Evolutionary conservation across 257 asterid species (phyloP).

Genomic region (Solanum peruvianum): DNA sequence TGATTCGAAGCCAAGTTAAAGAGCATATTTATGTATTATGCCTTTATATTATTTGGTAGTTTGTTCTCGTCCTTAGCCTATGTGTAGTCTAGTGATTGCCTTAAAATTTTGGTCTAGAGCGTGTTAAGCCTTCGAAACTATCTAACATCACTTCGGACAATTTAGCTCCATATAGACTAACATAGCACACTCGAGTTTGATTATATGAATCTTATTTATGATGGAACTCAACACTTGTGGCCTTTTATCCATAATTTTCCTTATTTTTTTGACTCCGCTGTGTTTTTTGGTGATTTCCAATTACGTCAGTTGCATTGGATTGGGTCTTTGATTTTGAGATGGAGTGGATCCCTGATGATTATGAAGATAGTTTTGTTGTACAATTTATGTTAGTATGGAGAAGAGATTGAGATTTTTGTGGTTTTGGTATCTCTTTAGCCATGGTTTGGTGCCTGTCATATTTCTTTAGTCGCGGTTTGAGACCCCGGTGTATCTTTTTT

Average conservation of each 20-base stretch:
- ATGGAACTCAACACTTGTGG: neutral
- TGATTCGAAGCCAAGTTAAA: too few relatives aligned
- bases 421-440: neutral
- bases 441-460: too few relatives aligned
- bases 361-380: neutral
- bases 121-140: neutral
- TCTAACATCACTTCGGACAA: rapidly evolving
- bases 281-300: neutral
- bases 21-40: too few relatives aligned
- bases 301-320: neutral
- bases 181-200: neutral
- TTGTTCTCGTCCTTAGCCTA: neutral
- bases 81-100: neutral
- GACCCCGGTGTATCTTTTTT: neutral
- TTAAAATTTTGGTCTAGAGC: neutral
- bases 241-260: neutral
- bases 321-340: neutral
- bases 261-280: neutral
- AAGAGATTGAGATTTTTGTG: neutral
- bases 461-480: neutral
- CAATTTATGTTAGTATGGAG: neutral
- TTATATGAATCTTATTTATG: too few relatives aligned
- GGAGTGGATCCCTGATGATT: neutral
- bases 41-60: neutral
- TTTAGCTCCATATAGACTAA: neutral